Conservation (phyloP, 2,329 filamentous ascomycete species). For the Fusarium sp. region DNA sequence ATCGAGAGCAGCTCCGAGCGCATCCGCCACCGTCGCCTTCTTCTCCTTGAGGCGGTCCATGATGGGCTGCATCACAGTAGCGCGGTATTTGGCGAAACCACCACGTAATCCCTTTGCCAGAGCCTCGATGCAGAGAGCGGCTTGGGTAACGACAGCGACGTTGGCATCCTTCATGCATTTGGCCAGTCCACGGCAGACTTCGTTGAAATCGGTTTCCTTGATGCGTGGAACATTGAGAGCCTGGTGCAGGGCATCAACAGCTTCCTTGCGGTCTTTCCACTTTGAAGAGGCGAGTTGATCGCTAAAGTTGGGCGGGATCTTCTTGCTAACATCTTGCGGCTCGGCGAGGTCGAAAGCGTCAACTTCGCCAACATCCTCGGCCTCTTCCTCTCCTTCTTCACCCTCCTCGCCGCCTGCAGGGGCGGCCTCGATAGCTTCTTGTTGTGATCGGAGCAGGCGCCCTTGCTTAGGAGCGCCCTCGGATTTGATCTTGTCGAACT, state of each 20-base stretch:
- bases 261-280: conserved; percentile 98
- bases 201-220: conserved; percentile 88
- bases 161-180: conserved; percentile 99
- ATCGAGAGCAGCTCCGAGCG: conserved; percentile 85
- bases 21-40: conserved; percentile 88
- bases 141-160: conserved; percentile 90
- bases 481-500: conserved; percentile 92
- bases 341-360: conserved; percentile 86
- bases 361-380: conserved; percentile 66
- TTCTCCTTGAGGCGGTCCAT: conserved; percentile 98
- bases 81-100: conserved; percentile 81
- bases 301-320: conserved; percentile 81
- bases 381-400: conserved; percentile 64
- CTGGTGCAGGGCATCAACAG: conserved; percentile 80
- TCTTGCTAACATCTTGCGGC: conserved; percentile 84
- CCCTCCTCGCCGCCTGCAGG: conserved; percentile 66
- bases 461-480: conserved; percentile 91
- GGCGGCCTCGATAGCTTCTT: conserved; percentile 79
- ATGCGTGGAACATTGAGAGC: conserved; percentile 86
- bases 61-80: conserved; percentile 84
- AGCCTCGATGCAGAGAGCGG: conserved; percentile 90
- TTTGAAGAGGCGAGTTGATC: conserved; percentile 90
- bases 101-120: conserved; percentile 86
- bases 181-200: conserved; percentile 82
- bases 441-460: conserved; percentile 85